Evolutionary conservation across 108 stramenopile genomes (phyloP), one percentile per base, ranked within the genome.

Genomic region (Seminavis robusta): DNA sequence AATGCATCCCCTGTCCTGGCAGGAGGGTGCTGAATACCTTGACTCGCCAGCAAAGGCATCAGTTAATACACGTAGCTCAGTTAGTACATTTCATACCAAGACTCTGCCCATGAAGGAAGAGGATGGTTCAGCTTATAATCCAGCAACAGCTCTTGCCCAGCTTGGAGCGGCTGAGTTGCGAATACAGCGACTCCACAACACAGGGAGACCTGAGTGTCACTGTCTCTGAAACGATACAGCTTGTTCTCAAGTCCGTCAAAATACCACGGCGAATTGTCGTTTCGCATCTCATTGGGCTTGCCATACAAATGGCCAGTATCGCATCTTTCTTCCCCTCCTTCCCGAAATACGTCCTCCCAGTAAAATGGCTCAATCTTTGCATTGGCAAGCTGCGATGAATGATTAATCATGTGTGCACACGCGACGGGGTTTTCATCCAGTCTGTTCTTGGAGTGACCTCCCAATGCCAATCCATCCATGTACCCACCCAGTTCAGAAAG

Each of bases 321-420:
- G 6, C n/a, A n/a, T 26, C 44, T n/a, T 61, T 45, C 7, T 37
- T 8, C 33, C n/a, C 21, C 0, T 4, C 36, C 31, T 37, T 11
- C 30, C 39, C 27, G 37, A 59, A 59, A 52, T 7, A 72, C 56
- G 19, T 72, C 67, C 3, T 29, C 33, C 77, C 77, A 79, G 5
- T 15, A 10, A 62, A 79, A 79, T 15, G 67, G 55, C 9, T 65
- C 10, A 7, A 73, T 45, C 2, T 30, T 7, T 7, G 52, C 38
- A 33, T 58, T 45, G n/a, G 33, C 6, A 8, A 34, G 51, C 53
- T 47, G n/a, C 15, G 1, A 13, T 43, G 48, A 1, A 64, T 73
- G 76, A 46, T 73, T 79, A 28, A 79, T 30, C 45, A 79, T 54
- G 30, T 79, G 72, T 24, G 68, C 77, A 29, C 68, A 70, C 2